A percentile compares a stretch with the other conserved stretches of the same genome.
Conservation (phyloP, 1,139 yeast species). For the Debaryomycetaceae sp. region DNA sequence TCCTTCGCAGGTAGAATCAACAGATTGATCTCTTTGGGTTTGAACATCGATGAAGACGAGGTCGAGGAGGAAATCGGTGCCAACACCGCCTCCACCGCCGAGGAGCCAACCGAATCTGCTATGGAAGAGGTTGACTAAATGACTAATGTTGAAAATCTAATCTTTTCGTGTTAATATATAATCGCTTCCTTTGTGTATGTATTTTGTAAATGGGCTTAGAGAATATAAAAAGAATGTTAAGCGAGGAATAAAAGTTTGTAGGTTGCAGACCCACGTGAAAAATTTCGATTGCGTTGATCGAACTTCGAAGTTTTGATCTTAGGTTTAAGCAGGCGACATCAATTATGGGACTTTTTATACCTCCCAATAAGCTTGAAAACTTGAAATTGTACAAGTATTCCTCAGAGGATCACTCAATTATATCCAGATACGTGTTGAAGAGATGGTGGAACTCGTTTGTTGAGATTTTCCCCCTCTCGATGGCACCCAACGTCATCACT, state of each 20-base stretch:
- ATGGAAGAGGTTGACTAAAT: conserved; percentile 98
- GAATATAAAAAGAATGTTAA: neutral
- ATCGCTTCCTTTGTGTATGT: neutral
- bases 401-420: conserved; percentile 77
- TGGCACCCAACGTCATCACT: conserved; percentile 90
- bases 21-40: conserved; percentile 96
- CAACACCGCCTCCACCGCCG: conserved; percentile 49
- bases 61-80: conserved; percentile 49
- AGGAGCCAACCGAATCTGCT: conserved; percentile 79
- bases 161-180: neutral
- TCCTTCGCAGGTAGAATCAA: conserved; percentile 97
- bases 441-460: conserved; percentile 79
- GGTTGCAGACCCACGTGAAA: neutral
- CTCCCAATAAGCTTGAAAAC: conserved; percentile 55
- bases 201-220: neutral
- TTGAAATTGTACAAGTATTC: conserved; percentile 66
- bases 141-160: conserved; percentile 1
- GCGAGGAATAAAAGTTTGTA: too few species aligned
- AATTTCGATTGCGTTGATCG: neutral
- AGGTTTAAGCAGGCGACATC: neutral
- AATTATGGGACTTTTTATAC: conserved; percentile 73
- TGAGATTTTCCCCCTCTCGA: conserved; percentile 69
- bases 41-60: conserved; percentile 92
- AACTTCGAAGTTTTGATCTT: neutral
- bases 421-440: conserved; percentile 71